phyloP scores from a whole-genome alignment of 2,329 filamentous ascomycete genomes.

The Calonectria naviculata region DNA sequence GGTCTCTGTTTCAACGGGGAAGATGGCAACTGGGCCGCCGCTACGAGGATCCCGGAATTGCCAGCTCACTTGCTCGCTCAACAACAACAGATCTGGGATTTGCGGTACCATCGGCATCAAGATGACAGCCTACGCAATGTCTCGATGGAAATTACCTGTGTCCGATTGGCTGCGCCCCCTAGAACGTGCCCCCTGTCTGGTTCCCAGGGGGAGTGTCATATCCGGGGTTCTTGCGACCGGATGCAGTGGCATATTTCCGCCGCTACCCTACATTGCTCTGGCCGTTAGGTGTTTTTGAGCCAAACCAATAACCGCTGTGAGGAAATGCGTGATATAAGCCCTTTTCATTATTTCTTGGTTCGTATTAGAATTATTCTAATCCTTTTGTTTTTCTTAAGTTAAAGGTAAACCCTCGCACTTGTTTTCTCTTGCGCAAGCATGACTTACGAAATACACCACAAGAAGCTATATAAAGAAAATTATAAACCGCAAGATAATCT shows the following conservation, averaged over 20 bases:
- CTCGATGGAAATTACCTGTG: constrained; percentile 6
- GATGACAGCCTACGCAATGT: constrained; percentile 6
- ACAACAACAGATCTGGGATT: not conserved
- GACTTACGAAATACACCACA: too few relatives aligned
- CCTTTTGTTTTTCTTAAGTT: too few relatives aligned
- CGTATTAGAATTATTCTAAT: too few relatives aligned
- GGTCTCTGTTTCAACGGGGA: not conserved
- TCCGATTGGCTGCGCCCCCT: constrained; percentile 9
- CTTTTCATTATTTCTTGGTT: too few relatives aligned
- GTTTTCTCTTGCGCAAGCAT: too few relatives aligned
- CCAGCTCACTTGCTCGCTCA: not conserved
- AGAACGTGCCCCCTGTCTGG: constrained; percentile 5
- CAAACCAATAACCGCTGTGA: not conserved
- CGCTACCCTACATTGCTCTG: not conserved
- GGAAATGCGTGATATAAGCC: too few relatives aligned
- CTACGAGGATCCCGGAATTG: not conserved
- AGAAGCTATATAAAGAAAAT: too few relatives aligned
- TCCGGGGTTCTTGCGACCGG: not conserved
- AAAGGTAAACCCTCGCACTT: too few relatives aligned
- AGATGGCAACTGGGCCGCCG: not conserved
- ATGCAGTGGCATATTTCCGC: not conserved
- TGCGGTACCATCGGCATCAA: constrained; percentile 6
- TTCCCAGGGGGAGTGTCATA: not conserved
- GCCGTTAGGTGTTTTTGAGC: not conserved
- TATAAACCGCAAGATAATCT: too few relatives aligned